These are phyloP conservation scores for Candida odintsovae DNA, from an alignment of 805 yeast genomes.

Conservation along the genomic window DNA sequence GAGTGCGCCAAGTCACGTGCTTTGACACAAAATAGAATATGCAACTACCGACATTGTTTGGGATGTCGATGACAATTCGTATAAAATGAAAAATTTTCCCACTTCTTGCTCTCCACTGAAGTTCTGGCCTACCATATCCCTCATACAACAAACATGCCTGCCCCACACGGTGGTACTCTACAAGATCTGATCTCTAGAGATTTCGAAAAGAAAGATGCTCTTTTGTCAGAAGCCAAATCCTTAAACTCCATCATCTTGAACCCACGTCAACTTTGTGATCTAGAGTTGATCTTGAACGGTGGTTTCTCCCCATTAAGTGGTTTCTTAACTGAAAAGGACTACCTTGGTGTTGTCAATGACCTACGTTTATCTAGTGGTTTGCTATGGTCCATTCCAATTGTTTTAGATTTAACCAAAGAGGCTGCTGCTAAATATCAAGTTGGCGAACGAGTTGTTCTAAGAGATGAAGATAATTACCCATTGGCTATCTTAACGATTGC, in stretches of 20 bases:
- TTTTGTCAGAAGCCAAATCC: conserved; percentile 52
- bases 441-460: conserved; percentile 64
- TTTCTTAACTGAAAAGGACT: conserved; percentile 58
- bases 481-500: conserved; percentile 77
- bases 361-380: conserved; percentile 71
- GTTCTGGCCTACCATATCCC: background rate
- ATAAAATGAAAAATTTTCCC: background rate
- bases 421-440: conserved; percentile 37
- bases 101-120: background rate
- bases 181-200: conserved; percentile 86
- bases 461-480: conserved; percentile 74
- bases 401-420: conserved; percentile 61
- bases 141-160: conserved; percentile 40
- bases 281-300: conserved; percentile 87
- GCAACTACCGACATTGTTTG: background rate
- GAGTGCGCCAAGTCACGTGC: background rate
- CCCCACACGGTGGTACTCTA: conserved; percentile 90
- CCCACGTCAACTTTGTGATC: conserved; percentile 87
- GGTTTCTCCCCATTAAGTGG: conserved; percentile 85
- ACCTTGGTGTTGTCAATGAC: conserved; percentile 55
- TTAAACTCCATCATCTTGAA: conserved; percentile 49
- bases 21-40: background rate
- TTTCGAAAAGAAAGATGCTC: conserved; percentile 46
- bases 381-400: conserved; percentile 91
- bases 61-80: background rate